phyloP scores from a whole-genome alignment of 805 yeast species.

The Ogataea allantospora region DNA sequence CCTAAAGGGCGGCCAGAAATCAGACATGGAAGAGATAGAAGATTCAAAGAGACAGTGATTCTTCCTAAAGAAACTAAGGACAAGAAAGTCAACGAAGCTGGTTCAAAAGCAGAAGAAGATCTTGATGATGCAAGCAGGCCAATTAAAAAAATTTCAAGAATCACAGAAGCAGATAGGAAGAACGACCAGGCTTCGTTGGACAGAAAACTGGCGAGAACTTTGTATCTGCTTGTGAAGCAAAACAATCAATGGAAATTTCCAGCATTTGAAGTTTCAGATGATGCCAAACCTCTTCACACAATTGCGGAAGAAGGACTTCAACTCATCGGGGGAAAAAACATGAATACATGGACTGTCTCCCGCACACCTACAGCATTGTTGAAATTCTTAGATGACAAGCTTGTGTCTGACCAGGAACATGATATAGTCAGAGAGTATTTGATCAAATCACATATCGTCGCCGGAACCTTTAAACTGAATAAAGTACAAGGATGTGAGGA shows the following conservation, averaged over 20 bases:
- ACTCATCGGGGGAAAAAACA: constrained; percentile 65
- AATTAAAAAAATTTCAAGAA: constrained; percentile 66
- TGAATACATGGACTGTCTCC: constrained; percentile 91
- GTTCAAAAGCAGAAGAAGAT: constrained; percentile 27
- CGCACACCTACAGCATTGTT: constrained; percentile 78
- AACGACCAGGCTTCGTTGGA: constrained; percentile 69
- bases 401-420: constrained; percentile 20
- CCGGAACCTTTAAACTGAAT: constrained; percentile 66
- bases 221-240: constrained; percentile 67
- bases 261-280: constrained; percentile 48
- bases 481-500: constrained; percentile 40
- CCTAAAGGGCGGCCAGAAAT: constrained; percentile 84
- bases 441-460: constrained; percentile 83
- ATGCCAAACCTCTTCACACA: constrained; percentile 56
- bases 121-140: constrained; percentile 63
- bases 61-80: constrained; percentile 56
- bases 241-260: constrained; percentile 74
- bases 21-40: constrained; percentile 84
- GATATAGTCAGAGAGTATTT: constrained; percentile 57
- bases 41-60: constrained; percentile 72
- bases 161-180: constrained; percentile 69
- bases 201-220: constrained; percentile 73
- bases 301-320: constrained; percentile 76
- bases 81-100: constrained; percentile 13
- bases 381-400: constrained; percentile 37